A percentile compares a stretch with the other conserved stretches of the same genome.
Evolutionary conservation across 495 filamentous ascomycete species (phyloP).

Genomic region (Podospora pseudoanserina): DNA sequence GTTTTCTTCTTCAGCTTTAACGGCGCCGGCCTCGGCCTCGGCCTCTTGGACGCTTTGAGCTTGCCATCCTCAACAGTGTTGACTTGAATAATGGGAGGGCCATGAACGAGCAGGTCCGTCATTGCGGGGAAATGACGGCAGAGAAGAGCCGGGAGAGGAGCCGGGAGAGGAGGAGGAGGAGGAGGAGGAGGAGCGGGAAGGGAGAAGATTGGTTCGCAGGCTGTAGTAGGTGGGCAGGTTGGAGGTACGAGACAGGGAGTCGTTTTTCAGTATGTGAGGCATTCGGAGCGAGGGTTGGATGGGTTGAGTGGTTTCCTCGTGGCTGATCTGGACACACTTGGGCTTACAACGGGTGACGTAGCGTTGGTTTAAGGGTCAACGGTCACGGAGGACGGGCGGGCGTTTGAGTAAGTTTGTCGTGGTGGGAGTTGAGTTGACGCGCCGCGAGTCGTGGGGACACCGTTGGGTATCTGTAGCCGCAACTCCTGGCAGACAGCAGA

Average conservation of each 20-base stretch:
- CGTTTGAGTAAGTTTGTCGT: slow-evolving; percentile 3
- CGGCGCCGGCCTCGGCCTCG: neutral
- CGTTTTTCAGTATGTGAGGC: neutral
- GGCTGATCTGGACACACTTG: neutral
- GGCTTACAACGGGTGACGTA: slow-evolving; percentile 1
- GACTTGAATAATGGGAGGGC: slow-evolving; percentile 17
- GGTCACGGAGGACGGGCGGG: neutral
- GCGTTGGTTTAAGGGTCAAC: neutral
- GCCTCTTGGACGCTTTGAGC: slow-evolving; percentile 5
- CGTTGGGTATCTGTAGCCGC: neutral
- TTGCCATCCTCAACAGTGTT: slow-evolving; percentile 11
- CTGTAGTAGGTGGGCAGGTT: neutral
- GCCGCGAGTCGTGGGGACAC: neutral
- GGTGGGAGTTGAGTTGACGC: neutral
- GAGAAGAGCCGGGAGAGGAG: neutral
- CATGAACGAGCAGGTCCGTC: slow-evolving; percentile 28
- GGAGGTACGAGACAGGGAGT: neutral
- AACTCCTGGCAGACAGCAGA: neutral
- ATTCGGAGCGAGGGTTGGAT: neutral
- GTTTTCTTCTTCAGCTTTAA: slow-evolving; percentile 16
- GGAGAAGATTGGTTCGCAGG: neutral
- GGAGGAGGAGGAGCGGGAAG: neutral
- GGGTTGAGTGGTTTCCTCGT: neutral
- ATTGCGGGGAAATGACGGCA: slow-evolving; percentile 17
- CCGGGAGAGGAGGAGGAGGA: neutral